These are phyloP conservation scores for Globisporangium ultimum DNA, from an alignment of 352 stramenopile genomes.

Conservation along the genomic window DNA sequence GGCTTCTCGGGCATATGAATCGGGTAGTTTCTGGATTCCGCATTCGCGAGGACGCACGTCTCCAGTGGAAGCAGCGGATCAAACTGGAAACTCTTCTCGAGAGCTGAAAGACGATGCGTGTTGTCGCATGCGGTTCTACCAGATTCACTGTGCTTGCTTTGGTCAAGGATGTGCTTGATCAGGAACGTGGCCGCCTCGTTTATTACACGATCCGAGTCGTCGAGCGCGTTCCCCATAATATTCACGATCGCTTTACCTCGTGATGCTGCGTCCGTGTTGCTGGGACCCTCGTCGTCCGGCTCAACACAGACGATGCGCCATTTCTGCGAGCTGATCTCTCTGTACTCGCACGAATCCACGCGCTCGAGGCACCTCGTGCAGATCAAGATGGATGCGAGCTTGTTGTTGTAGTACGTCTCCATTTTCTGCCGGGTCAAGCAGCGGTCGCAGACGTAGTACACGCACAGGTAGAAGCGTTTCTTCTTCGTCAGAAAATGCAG, in stretches of 20 bases:
- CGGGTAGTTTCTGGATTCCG: slow-evolving; percentile 32
- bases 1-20: slow-evolving; percentile 13
- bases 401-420: slow-evolving; percentile 34
- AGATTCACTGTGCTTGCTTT: no score
- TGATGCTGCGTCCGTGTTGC: neutral
- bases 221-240: slow-evolving; percentile 19
- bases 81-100: no score
- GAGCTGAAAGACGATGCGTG: no score
- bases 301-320: slow-evolving; percentile 1
- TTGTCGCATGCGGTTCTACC: no score
- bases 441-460: slow-evolving; percentile 41
- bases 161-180: slow-evolving; percentile 26
- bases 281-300: neutral
- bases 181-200: slow-evolving; percentile 30
- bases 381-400: slow-evolving; percentile 23
- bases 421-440: slow-evolving; percentile 39
- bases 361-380: slow-evolving; percentile 45
- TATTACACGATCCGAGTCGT: slow-evolving; percentile 17
- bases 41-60: slow-evolving; percentile 41
- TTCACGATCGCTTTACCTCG: neutral
- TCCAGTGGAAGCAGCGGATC: slow-evolving; percentile 8
- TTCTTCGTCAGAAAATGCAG: slow-evolving; percentile 29
- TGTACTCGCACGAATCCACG: slow-evolving; percentile 41
- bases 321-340: slow-evolving; percentile 12
- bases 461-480: slow-evolving; percentile 40